These are phyloP conservation scores for Corylus heterophylla DNA, from an alignment of 306 rosid species.

Conservation along the genomic window DNA sequence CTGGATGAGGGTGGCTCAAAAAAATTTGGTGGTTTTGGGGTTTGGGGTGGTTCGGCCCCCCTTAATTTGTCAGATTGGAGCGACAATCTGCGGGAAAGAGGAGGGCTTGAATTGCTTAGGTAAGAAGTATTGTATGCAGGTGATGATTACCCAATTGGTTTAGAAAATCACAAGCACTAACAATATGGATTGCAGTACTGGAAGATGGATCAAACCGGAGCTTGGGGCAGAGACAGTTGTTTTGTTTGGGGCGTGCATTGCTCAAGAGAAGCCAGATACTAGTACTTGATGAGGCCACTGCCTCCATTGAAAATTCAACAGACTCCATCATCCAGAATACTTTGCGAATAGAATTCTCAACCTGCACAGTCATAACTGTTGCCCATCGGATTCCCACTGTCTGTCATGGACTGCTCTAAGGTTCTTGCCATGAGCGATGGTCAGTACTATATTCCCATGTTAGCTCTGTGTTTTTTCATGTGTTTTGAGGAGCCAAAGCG, in stretches of 20 bases:
- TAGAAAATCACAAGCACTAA: not conserved
- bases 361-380: conserved; percentile 31
- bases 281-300: not conserved
- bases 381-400: conserved; percentile 35
- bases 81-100: conserved; percentile 19
- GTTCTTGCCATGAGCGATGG: conserved; percentile 37
- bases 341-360: conserved; percentile 26
- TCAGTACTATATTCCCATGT: not conserved
- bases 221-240: conserved; percentile 33
- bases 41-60: too few relatives aligned
- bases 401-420: conserved; percentile 32
- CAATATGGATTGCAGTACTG: conserved; percentile 13
- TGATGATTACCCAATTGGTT: not conserved
- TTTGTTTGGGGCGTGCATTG: conserved; percentile 31
- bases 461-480: too few relatives aligned
- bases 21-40: too few relatives aligned
- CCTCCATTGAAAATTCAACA: not conserved
- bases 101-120: conserved; percentile 34
- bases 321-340: conserved; percentile 18
- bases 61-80: conserved; percentile 21
- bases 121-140: not conserved
- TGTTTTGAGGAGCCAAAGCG: too few relatives aligned
- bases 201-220: conserved; percentile 42
- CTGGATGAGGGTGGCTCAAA: too few relatives aligned
- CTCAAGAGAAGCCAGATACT: not conserved